Evolutionary conservation across 352 stramenopile species (phyloP).

Genomic region (Globisporangium okanoganense): DNA sequence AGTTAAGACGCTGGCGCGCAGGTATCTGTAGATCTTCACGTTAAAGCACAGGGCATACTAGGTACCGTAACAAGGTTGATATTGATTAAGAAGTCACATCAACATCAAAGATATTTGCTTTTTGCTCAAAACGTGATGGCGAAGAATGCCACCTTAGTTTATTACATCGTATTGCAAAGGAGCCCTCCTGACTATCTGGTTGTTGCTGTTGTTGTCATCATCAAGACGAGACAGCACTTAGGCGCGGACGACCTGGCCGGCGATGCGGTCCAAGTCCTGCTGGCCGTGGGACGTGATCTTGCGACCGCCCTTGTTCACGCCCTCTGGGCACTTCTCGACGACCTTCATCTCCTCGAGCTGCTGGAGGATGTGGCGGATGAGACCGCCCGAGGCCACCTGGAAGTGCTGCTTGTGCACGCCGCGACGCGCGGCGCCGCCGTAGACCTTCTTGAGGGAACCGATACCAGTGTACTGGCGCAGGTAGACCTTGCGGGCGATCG

Average conservation of each 20-base stretch:
- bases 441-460: slow-evolving; percentile 97
- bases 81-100: too few species aligned
- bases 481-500: slow-evolving; percentile 98
- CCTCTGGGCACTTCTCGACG: slow-evolving; percentile 92
- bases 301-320: slow-evolving; percentile 92
- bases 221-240: slow-evolving; percentile 46
- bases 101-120: slow-evolving; percentile 16
- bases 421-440: slow-evolving; percentile 91
- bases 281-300: slow-evolving; percentile 96
- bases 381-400: slow-evolving; percentile 93
- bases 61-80: too few species aligned
- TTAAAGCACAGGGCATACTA: neutral
- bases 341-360: slow-evolving; percentile 99
- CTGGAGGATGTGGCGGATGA: slow-evolving; percentile 97
- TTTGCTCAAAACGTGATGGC: slow-evolving; percentile 9
- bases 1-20: slow-evolving; percentile 85
- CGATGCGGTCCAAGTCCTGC: slow-evolving; percentile 99
- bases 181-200: slow-evolving; percentile 34
- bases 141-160: slow-evolving; percentile 22
- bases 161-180: slow-evolving; percentile 52
- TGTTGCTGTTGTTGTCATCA: neutral
- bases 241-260: slow-evolving; percentile 89
- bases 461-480: slow-evolving; percentile 96
- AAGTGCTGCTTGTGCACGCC: slow-evolving; percentile 95
- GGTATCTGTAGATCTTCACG: slow-evolving; percentile 70